These are phyloP conservation scores for Hibiscus trionum DNA, from an alignment of 345 rosid genomes.

Conservation along the genomic window DNA sequence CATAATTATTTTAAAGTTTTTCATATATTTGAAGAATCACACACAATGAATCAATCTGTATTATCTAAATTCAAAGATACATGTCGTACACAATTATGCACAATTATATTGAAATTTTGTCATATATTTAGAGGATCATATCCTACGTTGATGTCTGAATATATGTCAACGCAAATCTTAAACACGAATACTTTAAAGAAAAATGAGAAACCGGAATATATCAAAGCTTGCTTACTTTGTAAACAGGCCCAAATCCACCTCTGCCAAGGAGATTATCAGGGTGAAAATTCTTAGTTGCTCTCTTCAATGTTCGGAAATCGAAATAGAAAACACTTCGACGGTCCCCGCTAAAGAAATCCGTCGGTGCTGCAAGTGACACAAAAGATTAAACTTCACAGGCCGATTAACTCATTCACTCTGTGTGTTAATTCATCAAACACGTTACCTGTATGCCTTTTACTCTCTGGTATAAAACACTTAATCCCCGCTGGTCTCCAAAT, in stretches of 20 bases:
- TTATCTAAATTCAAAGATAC: too few species aligned
- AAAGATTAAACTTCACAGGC: background rate
- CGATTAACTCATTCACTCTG: too few species aligned
- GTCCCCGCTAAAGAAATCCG: slow-evolving; percentile 37
- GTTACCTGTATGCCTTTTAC: slow-evolving; percentile 1
- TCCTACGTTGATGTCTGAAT: background rate
- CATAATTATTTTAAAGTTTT: too few species aligned
- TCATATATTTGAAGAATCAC: too few species aligned
- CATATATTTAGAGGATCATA: background rate
- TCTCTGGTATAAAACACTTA: background rate
- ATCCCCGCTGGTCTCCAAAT: background rate
- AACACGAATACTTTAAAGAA: background rate
- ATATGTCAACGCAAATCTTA: background rate
- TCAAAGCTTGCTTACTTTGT: slow-evolving; percentile 11
- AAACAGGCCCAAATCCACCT: slow-evolving; percentile 68
- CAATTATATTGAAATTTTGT: too few species aligned
- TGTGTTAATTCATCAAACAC: background rate
- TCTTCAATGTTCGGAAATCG: slow-evolving; percentile 48
- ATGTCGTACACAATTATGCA: too few species aligned
- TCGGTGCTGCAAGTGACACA: slow-evolving; percentile 20
- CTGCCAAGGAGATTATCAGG: slow-evolving; percentile 46
- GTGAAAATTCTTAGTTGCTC: slow-evolving; percentile 51
- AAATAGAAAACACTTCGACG: slow-evolving; percentile 39
- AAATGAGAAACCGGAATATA: background rate
- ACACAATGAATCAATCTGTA: too few species aligned